Conservation (phyloP, 2,329 filamentous ascomycete genomes). For the Aspergillus persii region DNA sequence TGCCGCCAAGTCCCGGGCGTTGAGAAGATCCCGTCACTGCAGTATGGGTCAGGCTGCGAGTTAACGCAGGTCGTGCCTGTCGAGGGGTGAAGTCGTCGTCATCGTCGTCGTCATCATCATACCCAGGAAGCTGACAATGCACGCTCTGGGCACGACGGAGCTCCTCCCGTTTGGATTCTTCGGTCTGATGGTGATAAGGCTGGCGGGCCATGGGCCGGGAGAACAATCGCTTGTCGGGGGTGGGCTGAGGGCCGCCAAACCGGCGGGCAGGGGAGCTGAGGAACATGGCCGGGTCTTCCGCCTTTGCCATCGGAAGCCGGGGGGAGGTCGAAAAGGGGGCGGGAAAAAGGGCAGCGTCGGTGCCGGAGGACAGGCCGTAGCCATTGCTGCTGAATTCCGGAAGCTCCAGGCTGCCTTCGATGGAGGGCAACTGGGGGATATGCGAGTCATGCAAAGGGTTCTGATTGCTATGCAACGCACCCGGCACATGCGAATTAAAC, state of each 20-base stretch:
- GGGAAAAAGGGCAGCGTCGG: slow-evolving; percentile 40
- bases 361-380: slow-evolving; percentile 30
- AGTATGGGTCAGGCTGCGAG: slow-evolving; percentile 42
- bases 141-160: slow-evolving; percentile 34
- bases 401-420: slow-evolving; percentile 34
- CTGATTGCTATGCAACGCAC: slow-evolving; percentile 19
- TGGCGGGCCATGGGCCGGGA: slow-evolving; percentile 33
- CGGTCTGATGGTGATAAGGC: slow-evolving; percentile 50
- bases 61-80: slow-evolving; percentile 35
- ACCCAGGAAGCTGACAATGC: slow-evolving; percentile 25
- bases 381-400: slow-evolving; percentile 29
- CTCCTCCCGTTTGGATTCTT: slow-evolving; percentile 47
- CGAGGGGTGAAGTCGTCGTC: slow-evolving; percentile 37
- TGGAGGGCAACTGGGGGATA: slow-evolving; percentile 36
- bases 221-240: slow-evolving; percentile 26
- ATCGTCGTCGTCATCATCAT: slow-evolving; percentile 33
- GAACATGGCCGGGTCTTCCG: slow-evolving; percentile 48
- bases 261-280: slow-evolving; percentile 49
- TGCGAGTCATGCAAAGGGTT: slow-evolving; percentile 19
- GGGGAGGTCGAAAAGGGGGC: slow-evolving; percentile 48
- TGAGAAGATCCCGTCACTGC: slow-evolving; percentile 29
- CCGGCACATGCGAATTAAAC: slow-evolving; percentile 19
- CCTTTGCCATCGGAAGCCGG: slow-evolving; percentile 36
- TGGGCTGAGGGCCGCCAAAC: slow-evolving; percentile 41
- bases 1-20: slow-evolving; percentile 31